These are phyloP conservation scores for Termitomyces sp. DNA, from an alignment of 768 basidiomycete genomes.

Conservation along the genomic window DNA sequence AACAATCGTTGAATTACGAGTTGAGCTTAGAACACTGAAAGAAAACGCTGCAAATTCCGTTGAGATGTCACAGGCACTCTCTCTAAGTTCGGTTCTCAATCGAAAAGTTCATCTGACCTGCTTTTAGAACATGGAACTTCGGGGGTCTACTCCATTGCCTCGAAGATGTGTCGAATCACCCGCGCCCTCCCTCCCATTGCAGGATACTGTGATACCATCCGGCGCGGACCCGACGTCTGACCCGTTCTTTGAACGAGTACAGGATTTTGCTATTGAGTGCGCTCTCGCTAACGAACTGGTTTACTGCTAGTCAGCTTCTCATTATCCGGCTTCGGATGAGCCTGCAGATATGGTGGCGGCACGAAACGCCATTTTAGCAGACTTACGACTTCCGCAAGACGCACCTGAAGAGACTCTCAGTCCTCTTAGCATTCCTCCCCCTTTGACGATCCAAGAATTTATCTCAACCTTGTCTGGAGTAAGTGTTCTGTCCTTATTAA, in stretches of 20 bases:
- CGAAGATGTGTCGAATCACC: constrained; percentile 3
- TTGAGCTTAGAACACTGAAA: constrained; percentile 26
- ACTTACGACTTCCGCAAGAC: constrained; percentile 57
- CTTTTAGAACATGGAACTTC: constrained; percentile 1
- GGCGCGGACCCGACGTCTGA: constrained; percentile 1
- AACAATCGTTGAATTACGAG: constrained; percentile 31
- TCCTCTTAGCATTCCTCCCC: constrained; percentile 61
- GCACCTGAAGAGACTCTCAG: constrained; percentile 62
- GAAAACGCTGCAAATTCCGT: constrained; percentile 16
- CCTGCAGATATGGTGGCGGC: constrained; percentile 42
- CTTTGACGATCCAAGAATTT: constrained; percentile 66
- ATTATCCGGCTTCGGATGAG: constrained; percentile 22
- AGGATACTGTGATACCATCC: neutral
- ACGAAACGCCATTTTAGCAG: constrained; percentile 49
- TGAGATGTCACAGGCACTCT: constrained; percentile 19
- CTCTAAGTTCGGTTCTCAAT: constrained; percentile 17
- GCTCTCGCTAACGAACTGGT: neutral
- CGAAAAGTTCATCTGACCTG: neutral
- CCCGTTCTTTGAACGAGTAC: constrained; percentile 10
- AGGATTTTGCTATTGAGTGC: neutral
- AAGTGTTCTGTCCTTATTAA: constrained; percentile 8
- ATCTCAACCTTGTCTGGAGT: constrained; percentile 53
- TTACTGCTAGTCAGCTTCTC: neutral
- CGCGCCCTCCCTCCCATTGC: constrained; percentile 1
- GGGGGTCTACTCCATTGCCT: constrained; percentile 2